Base-by-base conservation (phyloP, 257 asterid genomes). In the Solanum dulcamara region DNA sequence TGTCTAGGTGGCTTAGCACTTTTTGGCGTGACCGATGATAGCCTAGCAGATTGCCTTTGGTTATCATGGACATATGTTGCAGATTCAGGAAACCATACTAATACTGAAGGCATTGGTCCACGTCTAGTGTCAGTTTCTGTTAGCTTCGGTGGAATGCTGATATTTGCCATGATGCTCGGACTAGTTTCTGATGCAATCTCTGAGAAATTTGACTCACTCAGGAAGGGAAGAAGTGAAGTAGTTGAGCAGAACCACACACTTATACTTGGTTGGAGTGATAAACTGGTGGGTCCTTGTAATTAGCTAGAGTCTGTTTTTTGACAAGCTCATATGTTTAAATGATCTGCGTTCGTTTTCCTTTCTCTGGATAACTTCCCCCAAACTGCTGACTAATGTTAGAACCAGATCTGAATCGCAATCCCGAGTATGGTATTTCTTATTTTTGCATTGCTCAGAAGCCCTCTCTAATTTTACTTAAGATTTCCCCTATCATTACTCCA, bases 101-200 rank as follows among this genome's bases (percentile, higher is more conserved):
- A 91, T 88, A 92, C 97, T 84, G 97, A 92, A 88, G 97, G 97
- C 89, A 62, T 92, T 13, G 97, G 97, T 72, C 94, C 94, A 64
- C 90, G 96, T 55, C 87, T 93, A 85, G 98, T 93, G 70, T 93
- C 97, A 2, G 95, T 94, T 81, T 90, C 95, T 75, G 90, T 94
- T 90, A 94, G 94, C 87, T 95, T 93, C 14, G 98, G 98, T 86
- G 98, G 98, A 87, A 95, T 95, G 98, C 98, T 95, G 85, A 94
- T 95, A 86, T 95, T 95, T 91, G 98, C 97, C 71, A 95, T 95
- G 98, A 93, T 95, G 98, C 98, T 95, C 84, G 98, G 98, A 84
- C 95, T 95, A 60, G 97, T 95, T 81, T 94, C 96, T 74, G 98
- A 95, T 94, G 96, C 98, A 8, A 95, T 95, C 84, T 95, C 98